Evolutionary conservation across 2,329 filamentous ascomycete species (phyloP).

Genomic region (Colletotrichum acutatum): DNA sequence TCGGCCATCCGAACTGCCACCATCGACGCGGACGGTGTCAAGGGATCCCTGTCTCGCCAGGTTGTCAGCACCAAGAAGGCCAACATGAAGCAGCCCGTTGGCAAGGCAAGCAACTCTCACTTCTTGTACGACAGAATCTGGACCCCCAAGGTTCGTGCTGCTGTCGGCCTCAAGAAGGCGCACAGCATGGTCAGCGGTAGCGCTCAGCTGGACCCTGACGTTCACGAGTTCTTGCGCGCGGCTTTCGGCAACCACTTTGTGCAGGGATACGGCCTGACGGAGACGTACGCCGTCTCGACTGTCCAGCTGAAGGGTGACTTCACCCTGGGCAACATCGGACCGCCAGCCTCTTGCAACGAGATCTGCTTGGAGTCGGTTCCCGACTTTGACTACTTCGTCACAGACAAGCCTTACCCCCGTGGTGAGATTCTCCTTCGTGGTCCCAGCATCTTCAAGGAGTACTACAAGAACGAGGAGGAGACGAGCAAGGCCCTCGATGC

Average conservation of each 20-base stretch:
- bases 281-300: slow-evolving; percentile 84
- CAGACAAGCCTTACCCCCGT: slow-evolving; percentile 89
- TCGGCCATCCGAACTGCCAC: slow-evolving; percentile 84
- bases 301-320: slow-evolving; percentile 79
- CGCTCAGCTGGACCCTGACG: slow-evolving; percentile 87
- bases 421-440: slow-evolving; percentile 90
- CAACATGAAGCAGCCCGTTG: slow-evolving; percentile 76
- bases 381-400: slow-evolving; percentile 91
- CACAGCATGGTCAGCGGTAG: slow-evolving; percentile 86
- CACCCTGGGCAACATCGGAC: slow-evolving; percentile 83
- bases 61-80: slow-evolving; percentile 84
- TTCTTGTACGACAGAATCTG: slow-evolving; percentile 87
- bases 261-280: slow-evolving; percentile 94
- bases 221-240: slow-evolving; percentile 89
- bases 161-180: slow-evolving; percentile 81
- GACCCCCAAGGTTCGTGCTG: slow-evolving; percentile 87
- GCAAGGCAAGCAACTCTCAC: slow-evolving; percentile 82
- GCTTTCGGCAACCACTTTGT: slow-evolving; percentile 82
- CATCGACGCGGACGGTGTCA: slow-evolving; percentile 81
- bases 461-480: slow-evolving; percentile 91
- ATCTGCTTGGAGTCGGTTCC: slow-evolving; percentile 87
- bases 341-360: slow-evolving; percentile 74
- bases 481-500: slow-evolving; percentile 83
- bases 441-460: slow-evolving; percentile 83
- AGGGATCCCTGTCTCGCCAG: slow-evolving; percentile 82